Evolutionary conservation across 2,329 filamentous ascomycete species (phyloP).

Genomic region (Biscogniauxia mediterranea): DNA sequence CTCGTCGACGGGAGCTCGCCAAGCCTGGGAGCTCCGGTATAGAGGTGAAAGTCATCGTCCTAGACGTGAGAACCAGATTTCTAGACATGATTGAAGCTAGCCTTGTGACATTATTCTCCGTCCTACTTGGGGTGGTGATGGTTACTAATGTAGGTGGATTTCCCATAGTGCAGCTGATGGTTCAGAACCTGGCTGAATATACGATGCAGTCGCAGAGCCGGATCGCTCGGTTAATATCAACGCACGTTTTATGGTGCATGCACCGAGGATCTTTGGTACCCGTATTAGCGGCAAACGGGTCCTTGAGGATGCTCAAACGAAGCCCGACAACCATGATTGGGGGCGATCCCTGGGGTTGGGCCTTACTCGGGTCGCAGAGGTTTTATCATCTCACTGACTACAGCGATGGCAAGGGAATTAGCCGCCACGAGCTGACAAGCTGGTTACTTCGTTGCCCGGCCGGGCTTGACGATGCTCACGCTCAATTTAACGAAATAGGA

Average conservation of each 20-base stretch:
- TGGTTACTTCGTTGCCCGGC: constrained; percentile 31
- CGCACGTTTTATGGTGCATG: constrained; percentile 35
- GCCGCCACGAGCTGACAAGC: constrained; percentile 23
- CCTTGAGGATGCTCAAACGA: constrained; percentile 32
- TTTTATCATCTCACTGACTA: constrained; percentile 31
- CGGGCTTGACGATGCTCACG: constrained; percentile 29
- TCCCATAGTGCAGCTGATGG: constrained; percentile 26
- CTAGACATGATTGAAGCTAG: too few species aligned
- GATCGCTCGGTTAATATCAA: constrained; percentile 34
- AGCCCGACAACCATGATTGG: constrained; percentile 21
- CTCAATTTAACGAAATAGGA: constrained; percentile 16
- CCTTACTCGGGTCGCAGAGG: constrained; percentile 34
- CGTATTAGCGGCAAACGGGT: constrained; percentile 18
- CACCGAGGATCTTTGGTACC: constrained; percentile 33
- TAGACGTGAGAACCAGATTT: neutral
- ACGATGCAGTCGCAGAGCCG: constrained; percentile 24
- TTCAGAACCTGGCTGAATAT: constrained; percentile 29
- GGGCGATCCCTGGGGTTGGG: constrained; percentile 30
- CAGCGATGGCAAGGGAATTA: constrained; percentile 29
- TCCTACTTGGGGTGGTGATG: too few species aligned
- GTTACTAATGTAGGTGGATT: constrained; percentile 34
- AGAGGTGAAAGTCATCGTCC: neutral
- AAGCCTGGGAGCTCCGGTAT: neutral
- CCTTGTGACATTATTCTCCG: too few species aligned
- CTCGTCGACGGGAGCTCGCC: neutral